Base-by-base conservation (phyloP, 352 stramenopile species). In the Pythium graminicola region DNA sequence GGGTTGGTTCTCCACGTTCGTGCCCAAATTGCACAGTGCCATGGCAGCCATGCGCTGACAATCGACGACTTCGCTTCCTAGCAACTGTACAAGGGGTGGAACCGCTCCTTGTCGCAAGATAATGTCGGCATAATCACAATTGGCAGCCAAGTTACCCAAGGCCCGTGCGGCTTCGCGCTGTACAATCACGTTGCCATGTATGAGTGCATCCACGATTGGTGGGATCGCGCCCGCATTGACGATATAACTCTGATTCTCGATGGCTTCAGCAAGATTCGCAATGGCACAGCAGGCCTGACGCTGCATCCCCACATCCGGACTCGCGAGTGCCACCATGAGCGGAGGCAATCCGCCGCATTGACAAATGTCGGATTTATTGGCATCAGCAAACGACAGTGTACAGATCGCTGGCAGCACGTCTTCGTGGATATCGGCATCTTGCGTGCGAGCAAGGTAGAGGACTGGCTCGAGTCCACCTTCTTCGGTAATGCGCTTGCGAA, bases 31-130 rank as follows among this genome's bases (percentile, higher is more conserved):
- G 45, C 85, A 97, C 24, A 99, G 64, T 31, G 93, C 91, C 93
- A 98, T 97, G 31, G 89, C 81, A 4, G 89, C 88, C 93, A 98
- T 98, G 36, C 94, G 77, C 62, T 98, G 88, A 56, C 89, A 97
- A 46, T 96, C 81, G 20, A 95, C 70, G 17, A 97, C 85, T 59
- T 96, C 83, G 47, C 74, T 95, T 10, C 81, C 73, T 9, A 98
- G 69, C 28, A 98, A 81, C 38, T 80, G 70, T 11, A 98, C 67
- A 8, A 99, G 73, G 16, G 74, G 81, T 17, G 81, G 65, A 23
- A 94, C 72, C 5, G 85, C 87, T 11, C 89, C 92, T 43, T 91
- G 73, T 23, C 85, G 75, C 6, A 99, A 65, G 29, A 98, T 95
- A 0, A 95, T 54, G 54, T 97, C 82, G 23, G 86, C 92, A 46